Base-by-base conservation (phyloP, 2,329 filamentous ascomycete genomes). In the Tolypocladium album region DNA sequence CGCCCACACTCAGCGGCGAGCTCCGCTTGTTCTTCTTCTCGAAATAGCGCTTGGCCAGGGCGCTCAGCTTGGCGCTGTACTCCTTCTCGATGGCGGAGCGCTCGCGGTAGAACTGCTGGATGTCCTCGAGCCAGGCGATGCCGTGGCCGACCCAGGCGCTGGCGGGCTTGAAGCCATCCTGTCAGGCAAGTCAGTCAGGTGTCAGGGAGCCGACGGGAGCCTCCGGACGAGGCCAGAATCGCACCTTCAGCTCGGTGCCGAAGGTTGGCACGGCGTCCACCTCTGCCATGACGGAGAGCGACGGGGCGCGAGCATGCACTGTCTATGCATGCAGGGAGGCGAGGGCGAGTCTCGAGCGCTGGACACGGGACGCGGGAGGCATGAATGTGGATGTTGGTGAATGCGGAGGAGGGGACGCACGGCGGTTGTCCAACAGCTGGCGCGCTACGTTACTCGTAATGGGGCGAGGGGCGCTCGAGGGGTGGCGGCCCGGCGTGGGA, bases 141-240 rank as follows among this genome's bases (percentile, higher is more conserved):
- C 93, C 92, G 73, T 90, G 87, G 64, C 86, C 82, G 60, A 95
- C 90, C 94, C 94, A 99, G 68, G 83, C 85, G 76, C 92, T 97
- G 72, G 95, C 92, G 22, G 91, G 86, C 76, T 95, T 97, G 82
- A 97, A 99, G 71, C 89, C 90, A 86, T 99, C 94, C 91, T 97
- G 57, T 20, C n/a, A 45, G 36, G 42, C 45, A 17, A 22, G 40
- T 36, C 36, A 56, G 55, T 58, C 45, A 57, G 27, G 27, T 31
- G 60, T 22, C 34, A 8, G 47, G 27, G 27, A 31, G 17, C 55
- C 57, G 20, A 6, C 20, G 40, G 40, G 20, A n/a, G n/a, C 17
- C 40, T n/a, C 4, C 5, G 40, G 7, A 27, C 15, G 34, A 13
- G 50, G 20, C n/a, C 24, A 42, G 57, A 22, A 47, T 71, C 76